Evolutionary conservation across 345 rosid genomes (phyloP).

Genomic region (Stellera chamaejasme): DNA sequence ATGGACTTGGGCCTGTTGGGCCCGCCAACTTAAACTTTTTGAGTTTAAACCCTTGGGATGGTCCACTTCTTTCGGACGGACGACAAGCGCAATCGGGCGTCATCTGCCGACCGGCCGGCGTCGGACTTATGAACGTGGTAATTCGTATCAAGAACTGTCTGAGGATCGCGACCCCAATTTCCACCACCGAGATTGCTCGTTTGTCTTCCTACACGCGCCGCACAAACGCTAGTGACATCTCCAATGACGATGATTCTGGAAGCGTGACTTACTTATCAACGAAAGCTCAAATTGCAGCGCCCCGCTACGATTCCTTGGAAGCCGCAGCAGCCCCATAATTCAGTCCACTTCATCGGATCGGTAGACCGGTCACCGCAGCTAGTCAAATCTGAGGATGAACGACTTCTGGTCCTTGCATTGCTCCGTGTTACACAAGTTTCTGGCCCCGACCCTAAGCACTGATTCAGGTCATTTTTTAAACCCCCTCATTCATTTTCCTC

Average conservation of each 20-base stretch:
- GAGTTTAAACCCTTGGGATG: neutral
- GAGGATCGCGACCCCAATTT: slow-evolving; percentile 20
- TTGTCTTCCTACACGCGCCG: slow-evolving; percentile 16
- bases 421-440: slow-evolving; percentile 32
- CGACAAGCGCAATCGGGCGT: too few species aligned
- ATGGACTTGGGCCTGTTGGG: too few species aligned
- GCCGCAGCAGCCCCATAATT: slow-evolving; percentile 28
- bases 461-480: slow-evolving; percentile 33
- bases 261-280: slow-evolving; percentile 38
- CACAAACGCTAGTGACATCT: slow-evolving; percentile 17
- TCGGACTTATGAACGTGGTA: slow-evolving; percentile 36
- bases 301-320: slow-evolving; percentile 35
- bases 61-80: too few species aligned
- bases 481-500: too few species aligned
- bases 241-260: slow-evolving; percentile 28
- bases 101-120: neutral
- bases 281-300: slow-evolving; percentile 44
- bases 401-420: slow-evolving; percentile 32
- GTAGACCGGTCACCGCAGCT: slow-evolving; percentile 27
- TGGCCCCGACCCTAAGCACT: slow-evolving; percentile 17
- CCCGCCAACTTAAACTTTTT: neutral
- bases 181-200: slow-evolving; percentile 14
- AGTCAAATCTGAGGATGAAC: slow-evolving; percentile 2
- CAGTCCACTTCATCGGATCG: slow-evolving; percentile 48
- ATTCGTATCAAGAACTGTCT: slow-evolving; percentile 17